Conservation (phyloP, 805 yeast species). For the Lachancea nothofagi region DNA sequence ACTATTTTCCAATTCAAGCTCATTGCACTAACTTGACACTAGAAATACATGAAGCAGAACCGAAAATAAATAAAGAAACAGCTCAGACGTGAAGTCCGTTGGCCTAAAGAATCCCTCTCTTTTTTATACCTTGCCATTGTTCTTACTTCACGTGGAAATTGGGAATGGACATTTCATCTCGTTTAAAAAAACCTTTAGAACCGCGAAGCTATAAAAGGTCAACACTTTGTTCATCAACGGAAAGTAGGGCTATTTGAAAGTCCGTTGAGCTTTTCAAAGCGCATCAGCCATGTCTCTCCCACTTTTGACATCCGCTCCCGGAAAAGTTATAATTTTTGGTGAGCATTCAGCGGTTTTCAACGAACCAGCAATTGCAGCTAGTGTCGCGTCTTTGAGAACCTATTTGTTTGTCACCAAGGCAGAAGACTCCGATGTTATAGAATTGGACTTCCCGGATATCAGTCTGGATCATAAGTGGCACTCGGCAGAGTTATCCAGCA, state of each 20-base stretch:
- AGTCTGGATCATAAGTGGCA: slow-evolving; percentile 61
- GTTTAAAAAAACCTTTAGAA: background rate
- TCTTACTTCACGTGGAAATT: too few relatives aligned
- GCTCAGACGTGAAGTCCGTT: too few relatives aligned
- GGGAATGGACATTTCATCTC: background rate
- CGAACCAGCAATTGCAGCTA: slow-evolving; percentile 94
- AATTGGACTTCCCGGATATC: slow-evolving; percentile 81
- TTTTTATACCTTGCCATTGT: too few relatives aligned
- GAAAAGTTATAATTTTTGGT: slow-evolving; percentile 92
- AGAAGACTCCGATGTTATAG: slow-evolving; percentile 39
- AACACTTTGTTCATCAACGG: too few relatives aligned
- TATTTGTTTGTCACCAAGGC: slow-evolving; percentile 57
- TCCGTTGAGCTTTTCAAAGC: background rate
- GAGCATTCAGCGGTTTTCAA: slow-evolving; percentile 95
- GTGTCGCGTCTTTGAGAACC: slow-evolving; percentile 71
- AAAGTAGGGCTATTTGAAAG: background rate
- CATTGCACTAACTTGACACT: too few relatives aligned
- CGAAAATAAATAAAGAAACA: too few relatives aligned
- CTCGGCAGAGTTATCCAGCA: slow-evolving; percentile 13
- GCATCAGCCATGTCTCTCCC: slow-evolving; percentile 34
- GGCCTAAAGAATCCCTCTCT: too few relatives aligned
- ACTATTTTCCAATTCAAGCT: too few relatives aligned
- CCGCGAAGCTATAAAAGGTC: too few relatives aligned
- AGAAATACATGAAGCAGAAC: too few relatives aligned
- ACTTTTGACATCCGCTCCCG: slow-evolving; percentile 87